Evolutionary conservation across 2,329 filamentous ascomycete species (phyloP), one percentile per base, ranked within the genome.

Genomic region (Harringtonia aguacate): DNA sequence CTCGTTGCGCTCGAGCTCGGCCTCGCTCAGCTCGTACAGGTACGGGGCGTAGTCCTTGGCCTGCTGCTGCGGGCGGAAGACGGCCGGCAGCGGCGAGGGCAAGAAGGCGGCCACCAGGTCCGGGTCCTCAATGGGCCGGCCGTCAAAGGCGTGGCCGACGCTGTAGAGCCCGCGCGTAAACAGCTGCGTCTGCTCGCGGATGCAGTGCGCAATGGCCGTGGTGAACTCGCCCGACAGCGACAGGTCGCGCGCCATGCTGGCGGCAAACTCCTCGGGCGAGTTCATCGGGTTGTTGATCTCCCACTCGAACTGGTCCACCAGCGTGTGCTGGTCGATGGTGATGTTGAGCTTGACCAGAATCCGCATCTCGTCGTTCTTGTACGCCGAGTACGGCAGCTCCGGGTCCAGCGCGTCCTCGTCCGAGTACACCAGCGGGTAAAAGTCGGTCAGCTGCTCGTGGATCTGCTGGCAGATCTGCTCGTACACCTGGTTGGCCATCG

Each of bases 361-460:
- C 41, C 92, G 84, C 90, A 98, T 95, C 67, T 98, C 92, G 59
- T 98, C 92, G 58, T 98, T 95, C 64, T 97, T 97, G 69, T 95
- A 95, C 8, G 92, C 89, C 33, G 76, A 81, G 59, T 97, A 97
- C 0, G 90, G 89, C 13, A 94, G 71, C 57, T 92, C 84, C 2
- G 88, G 85, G 56, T 98, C 90, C 38, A 95, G 71, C 1, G 90
- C 79, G 55, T 95, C 87, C 55, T 97, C 90, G 53, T 94, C 83
- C 39, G 90, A 84, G 58, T 81, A 92, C 21, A 92, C 81, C 55
- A 94, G 87, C 6, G 92, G 92, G 58, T 94, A 95, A 60, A 87
- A 97, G 60, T 97, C 92, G 54, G 81, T 79, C 41, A 97, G 73
- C 64, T 97, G 92, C 54, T 97, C 92, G 50, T 83, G 78, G 51